phyloP scores from a whole-genome alignment of 805 yeast species.

The Cyberlindnera maritima region DNA sequence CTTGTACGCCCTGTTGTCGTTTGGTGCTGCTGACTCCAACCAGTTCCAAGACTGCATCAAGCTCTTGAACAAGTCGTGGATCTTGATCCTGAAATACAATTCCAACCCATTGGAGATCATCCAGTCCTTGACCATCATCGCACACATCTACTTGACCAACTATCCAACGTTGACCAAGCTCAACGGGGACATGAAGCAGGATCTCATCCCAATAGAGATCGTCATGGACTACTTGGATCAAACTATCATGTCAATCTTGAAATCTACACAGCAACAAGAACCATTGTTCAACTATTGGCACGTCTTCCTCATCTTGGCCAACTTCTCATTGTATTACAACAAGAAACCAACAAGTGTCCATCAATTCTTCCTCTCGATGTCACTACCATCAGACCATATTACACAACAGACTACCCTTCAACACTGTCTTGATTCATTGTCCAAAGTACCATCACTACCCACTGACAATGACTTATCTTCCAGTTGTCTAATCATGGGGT shows the following conservation, averaged over 20 bases:
- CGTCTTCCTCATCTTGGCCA: conserved; percentile 45
- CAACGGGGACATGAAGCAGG: conserved; percentile 6
- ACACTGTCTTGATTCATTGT: conserved; percentile 10
- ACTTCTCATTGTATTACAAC: conserved; percentile 37
- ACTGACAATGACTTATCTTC: not conserved
- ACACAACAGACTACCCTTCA: not conserved
- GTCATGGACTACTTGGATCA: conserved; percentile 50
- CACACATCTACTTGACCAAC: conserved; percentile 41
- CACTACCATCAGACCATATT: conserved; percentile 3
- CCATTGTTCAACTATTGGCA: conserved; percentile 39
- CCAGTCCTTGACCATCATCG: conserved; percentile 43
- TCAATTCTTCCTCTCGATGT: conserved; percentile 19
- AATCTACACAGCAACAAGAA: conserved; percentile 15
- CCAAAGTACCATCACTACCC: conserved; percentile 12
- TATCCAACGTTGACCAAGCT: conserved; percentile 21
- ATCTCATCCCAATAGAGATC: conserved; percentile 42
- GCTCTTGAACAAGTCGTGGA: conserved; percentile 46
- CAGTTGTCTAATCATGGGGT: conserved; percentile 17
- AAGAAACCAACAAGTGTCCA: conserved; percentile 41
- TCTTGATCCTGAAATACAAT: conserved; percentile 28
- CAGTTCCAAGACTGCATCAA: conserved; percentile 34
- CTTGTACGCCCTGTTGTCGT: conserved; percentile 42
- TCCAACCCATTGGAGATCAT: conserved; percentile 34
- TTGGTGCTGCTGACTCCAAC: conserved; percentile 41
- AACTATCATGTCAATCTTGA: conserved; percentile 29